These are phyloP conservation scores for Fusarium cicatricum DNA, from an alignment of 2,329 filamentous ascomycete species.

Conservation along the genomic window DNA sequence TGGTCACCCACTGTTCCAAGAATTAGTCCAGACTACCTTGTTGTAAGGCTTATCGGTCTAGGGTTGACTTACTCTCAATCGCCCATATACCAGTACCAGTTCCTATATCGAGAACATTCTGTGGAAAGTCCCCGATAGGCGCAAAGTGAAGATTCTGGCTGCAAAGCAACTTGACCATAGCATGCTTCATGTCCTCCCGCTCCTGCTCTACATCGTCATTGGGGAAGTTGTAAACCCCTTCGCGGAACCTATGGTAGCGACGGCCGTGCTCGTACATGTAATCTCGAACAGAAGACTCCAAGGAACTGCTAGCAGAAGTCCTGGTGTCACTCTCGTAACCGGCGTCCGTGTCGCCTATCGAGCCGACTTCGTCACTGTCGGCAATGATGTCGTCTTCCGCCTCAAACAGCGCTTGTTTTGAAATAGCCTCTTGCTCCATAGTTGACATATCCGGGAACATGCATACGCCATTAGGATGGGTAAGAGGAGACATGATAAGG, in stretches of 20 bases:
- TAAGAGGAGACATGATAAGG: slow-evolving; percentile 43
- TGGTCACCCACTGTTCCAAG: slow-evolving; percentile 54
- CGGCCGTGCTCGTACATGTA: slow-evolving; percentile 66
- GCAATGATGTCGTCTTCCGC: slow-evolving; percentile 50
- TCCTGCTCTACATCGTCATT: slow-evolving; percentile 69
- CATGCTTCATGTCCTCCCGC: slow-evolving; percentile 65
- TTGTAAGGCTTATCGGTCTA: neutral
- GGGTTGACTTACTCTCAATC: slow-evolving; percentile 56
- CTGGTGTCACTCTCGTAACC: slow-evolving; percentile 50
- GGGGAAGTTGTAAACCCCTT: slow-evolving; percentile 65
- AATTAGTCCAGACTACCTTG: slow-evolving; percentile 21
- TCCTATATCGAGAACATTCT: slow-evolving; percentile 64
- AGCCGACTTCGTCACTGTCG: slow-evolving; percentile 43
- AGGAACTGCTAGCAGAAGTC: slow-evolving; percentile 50
- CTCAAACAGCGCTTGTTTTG: slow-evolving; percentile 48
- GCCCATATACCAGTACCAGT: slow-evolving; percentile 68
- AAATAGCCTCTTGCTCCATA: slow-evolving; percentile 47
- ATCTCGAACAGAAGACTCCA: slow-evolving; percentile 54
- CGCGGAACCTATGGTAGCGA: slow-evolving; percentile 64
- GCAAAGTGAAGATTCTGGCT: slow-evolving; percentile 60
- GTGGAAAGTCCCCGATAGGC: slow-evolving; percentile 56
- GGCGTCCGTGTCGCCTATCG: slow-evolving; percentile 43
- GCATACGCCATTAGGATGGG: slow-evolving; percentile 49
- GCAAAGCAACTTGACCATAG: slow-evolving; percentile 59
- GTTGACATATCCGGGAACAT: slow-evolving; percentile 50